A percentile compares a stretch with the other conserved stretches of the same genome.
phyloP scores from a whole-genome alignment of 441 rosid species.

The Euphorbia celastroides region DNA sequence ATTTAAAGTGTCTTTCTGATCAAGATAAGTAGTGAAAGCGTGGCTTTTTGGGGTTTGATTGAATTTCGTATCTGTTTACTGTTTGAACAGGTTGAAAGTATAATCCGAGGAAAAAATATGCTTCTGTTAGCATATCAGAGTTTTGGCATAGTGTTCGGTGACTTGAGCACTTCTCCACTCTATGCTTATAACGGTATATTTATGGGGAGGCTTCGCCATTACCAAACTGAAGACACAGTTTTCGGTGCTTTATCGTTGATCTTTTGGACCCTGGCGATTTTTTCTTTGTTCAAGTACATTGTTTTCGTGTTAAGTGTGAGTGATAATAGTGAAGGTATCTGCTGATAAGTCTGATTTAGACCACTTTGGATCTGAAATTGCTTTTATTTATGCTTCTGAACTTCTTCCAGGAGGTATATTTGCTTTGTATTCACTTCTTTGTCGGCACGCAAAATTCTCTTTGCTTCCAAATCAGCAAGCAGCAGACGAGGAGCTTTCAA shows the following conservation, averaged over 20 bases:
- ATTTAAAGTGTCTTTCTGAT: background rate
- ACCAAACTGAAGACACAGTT: slow-evolving; percentile 57
- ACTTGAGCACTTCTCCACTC: slow-evolving; percentile 74
- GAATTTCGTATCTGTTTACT: slow-evolving; percentile 16
- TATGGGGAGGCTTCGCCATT: slow-evolving; percentile 49
- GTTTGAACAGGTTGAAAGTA: slow-evolving; percentile 52
- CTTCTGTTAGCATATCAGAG: slow-evolving; percentile 77
- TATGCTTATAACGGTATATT: slow-evolving; percentile 72
- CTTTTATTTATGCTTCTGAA: slow-evolving; percentile 7
- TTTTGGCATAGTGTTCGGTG: slow-evolving; percentile 74
- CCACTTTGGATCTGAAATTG: background rate
- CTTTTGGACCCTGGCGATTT: slow-evolving; percentile 77
- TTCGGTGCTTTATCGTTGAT: slow-evolving; percentile 80
- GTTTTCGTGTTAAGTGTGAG: slow-evolving; percentile 50
- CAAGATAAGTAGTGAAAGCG: background rate
- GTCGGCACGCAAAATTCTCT: slow-evolving; percentile 67
- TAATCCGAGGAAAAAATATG: slow-evolving; percentile 38
- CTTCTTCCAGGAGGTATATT: slow-evolving; percentile 70
- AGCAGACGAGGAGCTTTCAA: slow-evolving; percentile 86
- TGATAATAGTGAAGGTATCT: slow-evolving; percentile 85
- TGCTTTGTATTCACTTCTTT: slow-evolving; percentile 75
- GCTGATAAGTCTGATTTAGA: background rate
- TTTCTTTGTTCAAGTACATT: slow-evolving; percentile 68
- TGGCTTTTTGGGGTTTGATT: background rate
- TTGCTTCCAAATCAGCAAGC: slow-evolving; percentile 90